phyloP scores from a whole-genome alignment of 441 rosid species.

The Corymbia citriodora region DNA sequence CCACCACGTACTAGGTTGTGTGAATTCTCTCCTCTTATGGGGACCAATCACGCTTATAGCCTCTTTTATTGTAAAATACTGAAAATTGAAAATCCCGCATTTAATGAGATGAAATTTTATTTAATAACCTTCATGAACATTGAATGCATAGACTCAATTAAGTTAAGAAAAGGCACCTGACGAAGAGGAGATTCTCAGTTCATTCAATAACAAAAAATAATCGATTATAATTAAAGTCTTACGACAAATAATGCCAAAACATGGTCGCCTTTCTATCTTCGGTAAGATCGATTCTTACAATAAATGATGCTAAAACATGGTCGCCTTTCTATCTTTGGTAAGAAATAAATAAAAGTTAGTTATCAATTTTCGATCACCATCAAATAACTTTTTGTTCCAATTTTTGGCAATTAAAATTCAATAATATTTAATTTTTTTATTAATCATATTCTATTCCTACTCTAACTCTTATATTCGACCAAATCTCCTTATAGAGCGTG shows the following conservation, averaged over 20 bases:
- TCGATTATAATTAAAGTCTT: rapidly evolving
- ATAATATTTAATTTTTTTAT: rapidly evolving
- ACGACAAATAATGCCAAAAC: background rate
- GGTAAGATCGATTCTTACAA: background rate
- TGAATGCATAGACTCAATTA: background rate
- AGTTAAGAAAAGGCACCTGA: background rate
- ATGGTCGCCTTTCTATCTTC: background rate
- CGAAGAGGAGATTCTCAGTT: background rate
- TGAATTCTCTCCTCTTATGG: background rate
- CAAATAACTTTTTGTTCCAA: background rate
- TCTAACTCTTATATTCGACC: too few relatives aligned
- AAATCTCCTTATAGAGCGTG: too few relatives aligned
- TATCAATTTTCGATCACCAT: rapidly evolving
- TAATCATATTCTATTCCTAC: too few relatives aligned
- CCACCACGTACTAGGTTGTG: background rate
- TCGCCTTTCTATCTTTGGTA: rapidly evolving
- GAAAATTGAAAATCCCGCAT: background rate
- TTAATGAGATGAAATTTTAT: background rate
- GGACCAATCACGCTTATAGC: background rate
- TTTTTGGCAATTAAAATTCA: background rate
- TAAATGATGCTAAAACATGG: background rate
- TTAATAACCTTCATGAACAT: background rate
- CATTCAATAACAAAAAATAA: background rate
- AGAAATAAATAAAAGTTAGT: background rate
- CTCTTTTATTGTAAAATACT: background rate